Evolutionary conservation across 108 stramenopile species (phyloP).

Genomic region (Licmophora abbreviata): DNA sequence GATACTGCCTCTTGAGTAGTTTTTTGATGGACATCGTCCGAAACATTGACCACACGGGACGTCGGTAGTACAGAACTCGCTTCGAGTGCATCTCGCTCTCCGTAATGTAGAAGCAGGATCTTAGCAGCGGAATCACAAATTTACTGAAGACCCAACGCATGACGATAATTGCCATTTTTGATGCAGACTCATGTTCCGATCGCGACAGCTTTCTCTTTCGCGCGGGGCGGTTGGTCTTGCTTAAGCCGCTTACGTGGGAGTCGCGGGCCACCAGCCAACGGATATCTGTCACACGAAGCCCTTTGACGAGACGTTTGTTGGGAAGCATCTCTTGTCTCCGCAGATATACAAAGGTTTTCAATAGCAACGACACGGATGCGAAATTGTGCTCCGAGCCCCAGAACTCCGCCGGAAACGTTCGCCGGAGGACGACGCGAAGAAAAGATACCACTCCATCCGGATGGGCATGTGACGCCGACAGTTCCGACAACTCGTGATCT

Average conservation of each 20-base stretch:
- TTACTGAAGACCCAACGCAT: conserved; percentile 64
- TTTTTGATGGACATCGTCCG: conserved; percentile 46
- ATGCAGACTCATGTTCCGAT: conserved; percentile 44
- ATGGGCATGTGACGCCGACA: conserved; percentile 36
- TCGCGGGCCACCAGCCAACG: conserved; percentile 58
- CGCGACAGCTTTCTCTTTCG: conserved; percentile 21
- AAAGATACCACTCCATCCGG: conserved; percentile 40
- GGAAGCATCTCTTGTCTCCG: conserved; percentile 59
- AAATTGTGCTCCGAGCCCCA: conserved; percentile 76
- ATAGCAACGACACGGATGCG: conserved; percentile 20
- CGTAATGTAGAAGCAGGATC: conserved; percentile 72
- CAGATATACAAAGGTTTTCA: conserved; percentile 47
- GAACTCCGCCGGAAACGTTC: conserved; percentile 53
- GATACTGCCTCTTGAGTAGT: conserved; percentile 39
- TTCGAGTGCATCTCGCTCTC: conserved; percentile 68
- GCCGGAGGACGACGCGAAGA: conserved; percentile 30
- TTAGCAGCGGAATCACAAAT: conserved; percentile 64
- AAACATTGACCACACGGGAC: conserved; percentile 75
- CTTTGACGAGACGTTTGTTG: conserved; percentile 48
- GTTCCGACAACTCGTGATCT: conserved; percentile 6
- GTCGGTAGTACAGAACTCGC: conserved; percentile 64
- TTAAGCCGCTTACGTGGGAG: too few relatives aligned
- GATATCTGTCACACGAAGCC: conserved; percentile 51
- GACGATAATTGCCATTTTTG: conserved; percentile 27
- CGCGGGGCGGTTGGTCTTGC: too few relatives aligned